Evolutionary conservation across 2,329 filamentous ascomycete genomes (phyloP), one percentile per base, ranked within the genome.

Genomic region (Colletotrichum sp.): DNA sequence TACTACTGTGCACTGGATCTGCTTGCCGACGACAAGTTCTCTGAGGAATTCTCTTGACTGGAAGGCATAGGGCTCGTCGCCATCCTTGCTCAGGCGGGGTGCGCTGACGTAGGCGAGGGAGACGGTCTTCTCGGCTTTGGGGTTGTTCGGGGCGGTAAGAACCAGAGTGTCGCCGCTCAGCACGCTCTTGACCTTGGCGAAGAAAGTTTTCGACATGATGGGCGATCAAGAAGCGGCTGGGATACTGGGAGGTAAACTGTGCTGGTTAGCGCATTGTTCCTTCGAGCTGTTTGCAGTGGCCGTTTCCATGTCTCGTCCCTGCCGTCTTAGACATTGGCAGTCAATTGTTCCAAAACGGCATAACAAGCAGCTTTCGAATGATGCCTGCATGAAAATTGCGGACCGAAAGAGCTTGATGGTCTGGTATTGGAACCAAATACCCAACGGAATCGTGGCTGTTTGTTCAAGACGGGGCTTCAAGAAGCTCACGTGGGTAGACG

Each of bases 41-140:
- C 97, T 94, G 77, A 99, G 91, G 84, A 94, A 97, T 86, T 99
- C 97, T 82, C 97, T 95, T 76, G 97, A 98, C 86, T 97, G 94
- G 86, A 98, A 99, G 74, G 95, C 96, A 82, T 94, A 98, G 48
- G 94, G 93, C 90, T 98, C 96, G 82, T 98, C 96, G 74, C 95
- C 96, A 80, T 98, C 96, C 85, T 95, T 93, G 87, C 91, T 93
- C 84, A 98, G 84, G 82, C 96, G 93, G 5, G 97, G 97, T 66
- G 96, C 96, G 75, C 93, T 94, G 79, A 99, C 96, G 86, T 96
- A 99, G 81, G 97, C 97, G 78, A 99, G 90, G 82, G 96, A 98
- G 81, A 99, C 90, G 68, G 91, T 95, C 81, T 95, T 94, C 88
- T 99, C 97, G 85, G 94, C 92, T 78, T 92, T 90, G 43, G 94